Percentiles rank a stretch among this genome's conserved stretches.
Evolutionary conservation across 164 flowering plant species (phyloP).

Genomic region (Cinnamomum micranthum): DNA sequence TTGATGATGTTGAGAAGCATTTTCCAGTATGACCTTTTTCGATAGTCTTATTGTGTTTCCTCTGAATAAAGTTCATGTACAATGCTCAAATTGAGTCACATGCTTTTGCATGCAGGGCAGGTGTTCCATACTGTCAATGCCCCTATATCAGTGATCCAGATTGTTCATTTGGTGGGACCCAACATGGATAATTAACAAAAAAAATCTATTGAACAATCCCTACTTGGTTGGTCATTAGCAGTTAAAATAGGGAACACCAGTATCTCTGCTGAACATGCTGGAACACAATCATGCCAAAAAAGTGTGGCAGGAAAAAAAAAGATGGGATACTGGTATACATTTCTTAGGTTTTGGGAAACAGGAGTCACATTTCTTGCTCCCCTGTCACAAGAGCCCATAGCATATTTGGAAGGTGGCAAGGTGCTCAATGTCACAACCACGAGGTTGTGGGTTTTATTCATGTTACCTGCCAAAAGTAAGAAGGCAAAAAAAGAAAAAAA

Average conservation of each 20-base stretch:
- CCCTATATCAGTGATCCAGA: neutral
- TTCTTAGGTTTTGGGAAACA: neutral
- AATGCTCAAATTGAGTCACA: neutral
- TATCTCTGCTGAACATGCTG: neutral
- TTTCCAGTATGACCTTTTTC: constrained; percentile 57
- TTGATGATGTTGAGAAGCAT: constrained; percentile 91
- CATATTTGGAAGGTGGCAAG: no score
- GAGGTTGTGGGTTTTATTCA: no score
- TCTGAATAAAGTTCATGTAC: neutral
- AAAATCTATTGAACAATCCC: neutral
- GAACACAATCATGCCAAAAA: no score
- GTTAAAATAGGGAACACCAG: neutral
- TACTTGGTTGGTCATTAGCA: neutral
- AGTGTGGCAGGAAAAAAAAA: no score
- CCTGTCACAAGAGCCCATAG: no score
- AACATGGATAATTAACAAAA: neutral
- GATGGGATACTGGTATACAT: neutral
- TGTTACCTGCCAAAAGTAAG: no score
- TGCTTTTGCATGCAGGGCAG: neutral
- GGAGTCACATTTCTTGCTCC: neutral
- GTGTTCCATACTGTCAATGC: neutral
- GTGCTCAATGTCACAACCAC: no score
- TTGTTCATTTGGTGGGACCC: neutral
- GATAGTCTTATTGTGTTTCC: neutral
- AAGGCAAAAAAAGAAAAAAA: no score